These are phyloP conservation scores for Trichoderma harzianum DNA, from an alignment of 2,329 filamentous ascomycete species.

Conservation along the genomic window DNA sequence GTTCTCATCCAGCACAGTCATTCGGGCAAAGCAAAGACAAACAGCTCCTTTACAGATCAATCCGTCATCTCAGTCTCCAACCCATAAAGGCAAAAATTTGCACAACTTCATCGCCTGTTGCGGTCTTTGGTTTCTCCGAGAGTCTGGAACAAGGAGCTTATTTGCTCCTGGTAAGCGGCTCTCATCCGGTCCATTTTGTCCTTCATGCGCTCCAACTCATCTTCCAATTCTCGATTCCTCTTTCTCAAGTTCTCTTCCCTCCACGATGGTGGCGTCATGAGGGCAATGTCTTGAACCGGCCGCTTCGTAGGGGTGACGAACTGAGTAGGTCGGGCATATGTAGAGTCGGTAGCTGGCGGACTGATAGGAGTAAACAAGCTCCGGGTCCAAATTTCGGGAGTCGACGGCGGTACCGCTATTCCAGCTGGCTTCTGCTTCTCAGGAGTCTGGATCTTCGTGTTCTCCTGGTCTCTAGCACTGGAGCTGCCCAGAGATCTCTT, in stretches of 20 bases:
- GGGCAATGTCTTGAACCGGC: background rate
- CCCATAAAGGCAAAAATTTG: background rate
- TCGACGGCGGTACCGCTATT: background rate
- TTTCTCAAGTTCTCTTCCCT: slow-evolving; percentile 4
- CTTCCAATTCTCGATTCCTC: slow-evolving; percentile 14
- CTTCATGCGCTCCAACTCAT: background rate
- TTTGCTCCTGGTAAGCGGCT: background rate
- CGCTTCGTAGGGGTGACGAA: background rate
- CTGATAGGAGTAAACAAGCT: background rate
- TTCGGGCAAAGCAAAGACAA: background rate
- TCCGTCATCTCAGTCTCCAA: background rate
- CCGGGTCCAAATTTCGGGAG: background rate
- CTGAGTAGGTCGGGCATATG: background rate
- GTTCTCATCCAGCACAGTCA: background rate
- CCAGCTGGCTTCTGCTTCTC: background rate
- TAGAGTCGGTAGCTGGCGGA: background rate
- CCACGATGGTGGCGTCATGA: background rate
- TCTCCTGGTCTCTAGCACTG: background rate
- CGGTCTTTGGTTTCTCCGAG: background rate
- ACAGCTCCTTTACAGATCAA: background rate
- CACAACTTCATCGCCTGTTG: background rate
- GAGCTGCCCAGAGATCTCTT: background rate
- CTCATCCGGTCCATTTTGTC: background rate
- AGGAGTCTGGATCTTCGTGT: background rate
- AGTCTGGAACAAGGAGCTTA: background rate